Evolutionary conservation across 2,329 filamentous ascomycete species (phyloP), one percentile per base, ranked within the genome.

Genomic region (Fusarium torreyae): DNA sequence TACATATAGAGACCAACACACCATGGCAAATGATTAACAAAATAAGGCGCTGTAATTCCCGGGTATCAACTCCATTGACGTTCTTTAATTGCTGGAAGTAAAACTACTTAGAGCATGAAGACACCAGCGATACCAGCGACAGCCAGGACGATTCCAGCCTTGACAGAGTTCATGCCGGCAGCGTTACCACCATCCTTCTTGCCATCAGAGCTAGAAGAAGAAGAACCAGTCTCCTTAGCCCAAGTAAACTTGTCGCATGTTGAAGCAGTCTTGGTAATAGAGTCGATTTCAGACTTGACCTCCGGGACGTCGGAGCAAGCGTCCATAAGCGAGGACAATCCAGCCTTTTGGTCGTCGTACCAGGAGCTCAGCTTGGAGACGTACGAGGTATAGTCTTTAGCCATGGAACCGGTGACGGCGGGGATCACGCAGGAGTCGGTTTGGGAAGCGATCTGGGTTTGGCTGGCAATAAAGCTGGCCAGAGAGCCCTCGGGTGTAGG

Each of bases 231-330:
- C 39, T 57, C 58, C 33, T 46, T 48, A 5, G 57, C 65, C 66
- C 57, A 73, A 6, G 26, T 36, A 9, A 72, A 6, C 7, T 62
- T 46, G 24, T 46, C 50, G 40, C 71, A 74, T 6, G 58, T 7
- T 17, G 66, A 44, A 10, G 45, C 49, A 20, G 20, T 8, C 4
- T 22, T 36, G 18, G 53, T 58, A 1, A 63, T 11, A 8, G 34
- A 31, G 1, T 42, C 67, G 8, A 74, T n/a, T 9, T 48, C 14
- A 15, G 45, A 58, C 18, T 46, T 61, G 17, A 74, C 28, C 50
- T 62, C 72, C 20, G 74, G 74, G 11, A 76, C 74, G n/a, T 77
- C 75, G 54, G 65, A 75, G 57, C 76, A 77, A 10, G 75, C 76
- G 1, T 70, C 56, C 33, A 72, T 26, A 7, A 77, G 45, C 38